Evolutionary conservation across 2,329 filamentous ascomycete genomes (phyloP).

Genomic region (Trichoderma afroharzianum): DNA sequence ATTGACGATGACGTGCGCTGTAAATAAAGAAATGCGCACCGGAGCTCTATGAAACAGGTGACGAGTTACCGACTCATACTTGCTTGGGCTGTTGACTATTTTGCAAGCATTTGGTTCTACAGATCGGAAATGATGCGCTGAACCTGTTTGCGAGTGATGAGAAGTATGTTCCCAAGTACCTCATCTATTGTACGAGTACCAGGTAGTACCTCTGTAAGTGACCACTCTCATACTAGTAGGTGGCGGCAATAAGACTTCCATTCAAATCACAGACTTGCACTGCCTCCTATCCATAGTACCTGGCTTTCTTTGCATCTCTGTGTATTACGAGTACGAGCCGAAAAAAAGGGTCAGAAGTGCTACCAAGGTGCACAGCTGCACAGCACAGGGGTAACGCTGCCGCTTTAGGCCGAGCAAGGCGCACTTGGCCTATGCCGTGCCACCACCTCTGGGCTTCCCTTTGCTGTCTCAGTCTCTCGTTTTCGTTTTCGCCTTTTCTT

Average conservation of each 20-base stretch:
- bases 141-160: not conserved
- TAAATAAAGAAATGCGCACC: not conserved
- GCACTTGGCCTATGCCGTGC: not conserved
- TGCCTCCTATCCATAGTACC: not conserved
- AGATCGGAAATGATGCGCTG: not conserved
- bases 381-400: constrained; percentile 1
- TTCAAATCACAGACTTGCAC: not conserved
- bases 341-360: not conserved
- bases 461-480: not conserved
- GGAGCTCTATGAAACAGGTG: not conserved
- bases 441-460: not conserved
- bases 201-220: no score
- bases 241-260: not conserved
- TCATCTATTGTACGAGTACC: not conserved
- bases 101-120: not conserved
- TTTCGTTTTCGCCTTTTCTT: constrained; percentile 8
- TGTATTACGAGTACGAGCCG: not conserved
- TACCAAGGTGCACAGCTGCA: not conserved
- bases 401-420: not conserved
- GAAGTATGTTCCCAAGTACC: not conserved
- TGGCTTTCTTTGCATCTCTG: not conserved
- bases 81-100: not conserved
- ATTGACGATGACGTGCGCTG: constrained; percentile 1
- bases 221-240: not conserved
- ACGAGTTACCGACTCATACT: not conserved